Conservation (phyloP, 139 green algal species). For the Edaphochlamys debaryana region DNA sequence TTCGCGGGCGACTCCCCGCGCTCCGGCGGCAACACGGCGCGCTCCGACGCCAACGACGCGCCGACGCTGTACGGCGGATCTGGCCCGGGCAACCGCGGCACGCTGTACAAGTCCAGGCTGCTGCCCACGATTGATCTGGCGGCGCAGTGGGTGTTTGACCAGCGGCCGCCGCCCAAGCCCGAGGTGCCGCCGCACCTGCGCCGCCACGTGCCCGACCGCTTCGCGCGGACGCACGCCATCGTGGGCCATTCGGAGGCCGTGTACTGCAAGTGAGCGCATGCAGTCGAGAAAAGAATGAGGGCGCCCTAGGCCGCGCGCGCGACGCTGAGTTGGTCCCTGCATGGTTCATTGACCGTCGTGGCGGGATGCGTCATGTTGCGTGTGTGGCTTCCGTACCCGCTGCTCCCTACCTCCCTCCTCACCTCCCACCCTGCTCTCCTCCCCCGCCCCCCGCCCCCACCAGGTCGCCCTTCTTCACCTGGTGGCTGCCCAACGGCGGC, state of each 20-base stretch:
- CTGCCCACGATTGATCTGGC: constrained; percentile 2
- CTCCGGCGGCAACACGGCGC: neutral
- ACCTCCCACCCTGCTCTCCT: neutral
- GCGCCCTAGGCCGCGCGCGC: too few species aligned
- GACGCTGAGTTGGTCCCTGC: too few species aligned
- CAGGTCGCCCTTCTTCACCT: constrained; percentile 60
- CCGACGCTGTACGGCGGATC: neutral
- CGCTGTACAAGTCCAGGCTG: constrained; percentile 24
- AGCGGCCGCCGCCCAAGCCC: constrained; percentile 8
- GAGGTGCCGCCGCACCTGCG: constrained; percentile 25
- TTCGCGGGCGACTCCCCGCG: constrained; percentile 3
- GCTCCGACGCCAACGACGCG: constrained; percentile 12
- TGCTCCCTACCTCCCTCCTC: too few species aligned
- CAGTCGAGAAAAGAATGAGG: neutral
- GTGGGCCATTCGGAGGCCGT: constrained; percentile 38
- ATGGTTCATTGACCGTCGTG: too few species aligned
- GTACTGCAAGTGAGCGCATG: constrained; percentile 59
- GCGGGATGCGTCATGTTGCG: too few species aligned
- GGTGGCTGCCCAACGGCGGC: constrained; percentile 51
- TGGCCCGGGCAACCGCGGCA: neutral
- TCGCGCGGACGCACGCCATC: constrained; percentile 46
- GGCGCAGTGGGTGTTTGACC: constrained; percentile 42
- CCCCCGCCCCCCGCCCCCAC: neutral
- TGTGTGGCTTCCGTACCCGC: too few species aligned
- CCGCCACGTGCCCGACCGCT: constrained; percentile 37